phyloP scores from a whole-genome alignment of 2,329 filamentous ascomycete species.

The Colletotrichum tropicale region DNA sequence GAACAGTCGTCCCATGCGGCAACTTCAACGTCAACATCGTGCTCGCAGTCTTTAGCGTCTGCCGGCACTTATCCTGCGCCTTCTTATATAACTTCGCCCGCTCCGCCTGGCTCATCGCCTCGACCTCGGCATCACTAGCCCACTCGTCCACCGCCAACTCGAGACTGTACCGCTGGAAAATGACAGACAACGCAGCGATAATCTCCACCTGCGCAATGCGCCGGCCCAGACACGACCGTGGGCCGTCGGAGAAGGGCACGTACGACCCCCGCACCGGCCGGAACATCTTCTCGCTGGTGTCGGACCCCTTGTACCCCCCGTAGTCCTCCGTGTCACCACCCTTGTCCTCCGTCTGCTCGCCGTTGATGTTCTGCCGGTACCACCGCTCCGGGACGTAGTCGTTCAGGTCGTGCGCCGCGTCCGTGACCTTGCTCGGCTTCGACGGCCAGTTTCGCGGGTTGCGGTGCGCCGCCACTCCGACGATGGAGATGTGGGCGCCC shows the following conservation, averaged over 20 bases:
- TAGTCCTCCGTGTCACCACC: conserved; percentile 48
- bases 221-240: conserved; percentile 61
- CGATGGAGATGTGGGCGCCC: conserved; percentile 59
- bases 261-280: conserved; percentile 60
- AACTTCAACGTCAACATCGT: conserved; percentile 77
- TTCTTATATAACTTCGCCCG: conserved; percentile 62
- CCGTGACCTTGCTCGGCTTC: conserved; percentile 47
- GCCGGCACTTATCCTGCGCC: conserved; percentile 60
- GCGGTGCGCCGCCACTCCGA: conserved; percentile 61
- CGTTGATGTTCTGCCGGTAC: conserved; percentile 49
- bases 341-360: conserved; percentile 26
- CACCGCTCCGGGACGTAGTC: conserved; percentile 77
- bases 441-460: conserved; percentile 78
- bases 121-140: conserved; percentile 58
- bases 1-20: conserved; percentile 62
- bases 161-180: conserved; percentile 66
- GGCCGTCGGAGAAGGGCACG: conserved; percentile 63
- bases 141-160: conserved; percentile 72
- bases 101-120: conserved; percentile 48
- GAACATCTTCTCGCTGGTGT: conserved; percentile 68
- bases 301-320: conserved; percentile 63
- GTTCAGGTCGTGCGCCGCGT: conserved; percentile 59
- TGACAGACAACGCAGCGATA: conserved; percentile 56
- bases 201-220: conserved; percentile 66
- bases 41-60: conserved; percentile 57